These are phyloP conservation scores for Capsicum chinense DNA, from an alignment of 257 asterid species.

Conservation along the genomic window DNA sequence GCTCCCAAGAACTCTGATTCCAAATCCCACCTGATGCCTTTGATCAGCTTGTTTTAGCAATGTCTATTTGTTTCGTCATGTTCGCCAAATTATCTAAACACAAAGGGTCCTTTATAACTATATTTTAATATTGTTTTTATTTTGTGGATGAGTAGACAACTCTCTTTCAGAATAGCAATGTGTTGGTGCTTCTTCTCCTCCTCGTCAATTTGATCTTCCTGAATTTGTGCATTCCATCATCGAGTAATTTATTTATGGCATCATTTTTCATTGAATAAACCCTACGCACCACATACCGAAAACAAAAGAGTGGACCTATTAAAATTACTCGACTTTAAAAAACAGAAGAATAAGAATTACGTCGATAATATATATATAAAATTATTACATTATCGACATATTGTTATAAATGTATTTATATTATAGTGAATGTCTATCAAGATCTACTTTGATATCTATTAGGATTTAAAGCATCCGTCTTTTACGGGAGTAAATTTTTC, in stretches of 20 bases:
- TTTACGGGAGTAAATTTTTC: no score
- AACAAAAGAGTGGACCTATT: background rate
- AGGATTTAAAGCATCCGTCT: no score
- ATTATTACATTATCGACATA: background rate
- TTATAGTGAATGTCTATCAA: no score
- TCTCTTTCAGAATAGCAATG: slow-evolving; percentile 9
- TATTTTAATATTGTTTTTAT: slow-evolving; percentile 5
- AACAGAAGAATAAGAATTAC: background rate
- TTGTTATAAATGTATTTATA: no score
- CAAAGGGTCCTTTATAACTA: slow-evolving; percentile 4
- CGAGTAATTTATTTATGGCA: background rate
- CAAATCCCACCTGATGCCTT: no score
- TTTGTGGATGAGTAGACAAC: background rate
- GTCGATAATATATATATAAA: background rate
- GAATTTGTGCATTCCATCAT: background rate
- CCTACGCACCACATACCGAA: background rate
- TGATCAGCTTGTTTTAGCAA: background rate
- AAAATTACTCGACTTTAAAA: no score
- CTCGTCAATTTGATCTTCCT: background rate
- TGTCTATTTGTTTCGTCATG: background rate
- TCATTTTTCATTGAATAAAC: slow-evolving; percentile 14
- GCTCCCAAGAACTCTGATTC: background rate
- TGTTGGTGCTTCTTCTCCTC: slow-evolving; percentile 1
- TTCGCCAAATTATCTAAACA: background rate
- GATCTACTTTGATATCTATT: no score